Evolutionary conservation across 805 yeast genomes (phyloP).

Genomic region (Nakazawaea ishiwadae): DNA sequence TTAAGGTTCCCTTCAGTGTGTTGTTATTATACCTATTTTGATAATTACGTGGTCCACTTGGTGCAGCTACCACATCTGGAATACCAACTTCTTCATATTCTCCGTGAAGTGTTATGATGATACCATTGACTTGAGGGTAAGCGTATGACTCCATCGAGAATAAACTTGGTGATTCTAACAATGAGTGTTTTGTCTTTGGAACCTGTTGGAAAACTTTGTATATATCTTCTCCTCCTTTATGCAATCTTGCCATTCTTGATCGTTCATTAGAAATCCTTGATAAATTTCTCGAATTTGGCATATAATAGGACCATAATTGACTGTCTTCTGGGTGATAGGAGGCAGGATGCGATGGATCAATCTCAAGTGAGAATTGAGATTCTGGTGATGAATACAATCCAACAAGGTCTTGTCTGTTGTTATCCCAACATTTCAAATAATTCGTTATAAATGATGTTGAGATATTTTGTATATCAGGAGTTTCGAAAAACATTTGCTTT

Average conservation of each 20-base stretch:
- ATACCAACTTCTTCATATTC: slow-evolving; percentile 64
- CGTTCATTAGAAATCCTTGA: slow-evolving; percentile 53
- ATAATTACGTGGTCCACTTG: slow-evolving; percentile 5
- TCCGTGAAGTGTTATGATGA: slow-evolving; percentile 80
- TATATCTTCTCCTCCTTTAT: slow-evolving; percentile 67
- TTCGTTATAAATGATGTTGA: slow-evolving; percentile 77
- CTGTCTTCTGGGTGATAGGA: slow-evolving; percentile 3
- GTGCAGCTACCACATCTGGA: slow-evolving; percentile 34
- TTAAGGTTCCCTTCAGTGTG: slow-evolving; percentile 30
- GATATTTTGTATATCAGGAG: slow-evolving; percentile 58
- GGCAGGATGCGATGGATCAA: slow-evolving; percentile 53
- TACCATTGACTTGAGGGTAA: slow-evolving; percentile 66
- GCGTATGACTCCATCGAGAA: slow-evolving; percentile 80
- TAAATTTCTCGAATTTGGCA: slow-evolving; percentile 73
- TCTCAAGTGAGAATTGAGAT: slow-evolving; percentile 80
- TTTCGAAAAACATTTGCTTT: slow-evolving; percentile 78
- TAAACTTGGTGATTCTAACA: slow-evolving; percentile 54
- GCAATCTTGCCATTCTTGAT: slow-evolving; percentile 53
- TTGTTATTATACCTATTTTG: slow-evolving; percentile 24
- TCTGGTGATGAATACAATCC: slow-evolving; percentile 66
- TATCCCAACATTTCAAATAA: slow-evolving; percentile 78
- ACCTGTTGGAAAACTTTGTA: slow-evolving; percentile 54
- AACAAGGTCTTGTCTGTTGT: slow-evolving; percentile 63
- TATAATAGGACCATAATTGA: slow-evolving; percentile 57
- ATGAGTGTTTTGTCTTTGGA: slow-evolving; percentile 76